A percentile compares a stretch with the other conserved stretches of the same genome.
phyloP scores from a whole-genome alignment of 495 filamentous ascomycete species.

The Acidiella bohemica region DNA sequence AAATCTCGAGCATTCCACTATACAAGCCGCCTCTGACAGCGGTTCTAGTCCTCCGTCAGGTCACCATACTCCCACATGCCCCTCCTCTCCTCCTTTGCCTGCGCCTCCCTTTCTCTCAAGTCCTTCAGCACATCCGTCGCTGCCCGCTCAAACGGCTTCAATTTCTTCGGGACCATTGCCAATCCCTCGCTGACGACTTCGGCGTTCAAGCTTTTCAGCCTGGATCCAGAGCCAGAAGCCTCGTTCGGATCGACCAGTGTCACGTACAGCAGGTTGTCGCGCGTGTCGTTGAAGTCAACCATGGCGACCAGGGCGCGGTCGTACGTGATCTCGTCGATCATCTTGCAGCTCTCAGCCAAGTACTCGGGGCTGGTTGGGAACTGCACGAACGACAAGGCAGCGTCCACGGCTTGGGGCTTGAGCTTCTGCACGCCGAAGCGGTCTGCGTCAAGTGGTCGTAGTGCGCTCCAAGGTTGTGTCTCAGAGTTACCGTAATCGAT shows the following conservation, averaged over 20 bases:
- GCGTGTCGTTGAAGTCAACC: conserved; percentile 62
- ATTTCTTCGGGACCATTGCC: conserved; percentile 77
- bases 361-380: conserved; percentile 71
- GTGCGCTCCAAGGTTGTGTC: conserved; percentile 62
- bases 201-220: conserved; percentile 65
- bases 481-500: conserved; percentile 96
- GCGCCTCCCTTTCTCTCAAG: conserved; percentile 52
- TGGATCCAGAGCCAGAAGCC: conserved; percentile 26
- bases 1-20: too few relatives aligned
- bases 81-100: conserved; percentile 60
- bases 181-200: conserved; percentile 71
- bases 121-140: conserved; percentile 54
- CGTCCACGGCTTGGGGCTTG: conserved; percentile 74
- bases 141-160: conserved; percentile 77
- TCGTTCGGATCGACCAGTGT: conserved; percentile 73
- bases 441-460: conserved; percentile 62
- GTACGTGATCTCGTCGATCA: conserved; percentile 51
- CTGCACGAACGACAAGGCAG: conserved; percentile 74
- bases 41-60: conserved; percentile 68
- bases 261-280: conserved; percentile 56
- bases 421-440: conserved; percentile 71
- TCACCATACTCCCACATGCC: conserved; percentile 99
- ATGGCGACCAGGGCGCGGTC: conserved; percentile 68
- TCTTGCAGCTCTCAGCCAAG: conserved; percentile 58
- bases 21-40: too few relatives aligned